Percentiles rank a stretch among this genome's conserved stretches.
Evolutionary conservation across 1,139 yeast genomes (phyloP).

Genomic region (Hansenula sp.): DNA sequence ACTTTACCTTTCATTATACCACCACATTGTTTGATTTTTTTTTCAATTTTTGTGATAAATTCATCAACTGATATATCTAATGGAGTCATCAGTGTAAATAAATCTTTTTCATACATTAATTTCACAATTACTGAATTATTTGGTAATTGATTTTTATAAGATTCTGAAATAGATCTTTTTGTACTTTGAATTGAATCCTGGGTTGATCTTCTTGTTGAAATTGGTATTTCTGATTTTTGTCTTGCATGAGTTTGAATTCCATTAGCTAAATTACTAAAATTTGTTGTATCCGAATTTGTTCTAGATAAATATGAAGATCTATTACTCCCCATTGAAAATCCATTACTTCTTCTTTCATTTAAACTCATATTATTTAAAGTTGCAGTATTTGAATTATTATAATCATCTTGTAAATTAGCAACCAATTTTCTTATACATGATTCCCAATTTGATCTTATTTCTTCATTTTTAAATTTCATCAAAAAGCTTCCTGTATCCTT

Average conservation of each 20-base stretch:
- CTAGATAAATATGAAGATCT: constrained; percentile 22
- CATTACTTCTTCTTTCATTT: constrained; percentile 22
- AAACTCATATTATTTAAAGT: constrained; percentile 14
- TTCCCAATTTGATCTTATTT: constrained; percentile 69
- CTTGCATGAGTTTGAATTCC: constrained; percentile 20
- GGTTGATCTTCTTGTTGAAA: constrained; percentile 24
- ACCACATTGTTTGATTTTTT: constrained; percentile 35
- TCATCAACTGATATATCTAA: constrained; percentile 28
- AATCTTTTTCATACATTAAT: constrained; percentile 32
- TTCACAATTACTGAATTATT: constrained; percentile 31
- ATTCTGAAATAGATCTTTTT: constrained; percentile 33
- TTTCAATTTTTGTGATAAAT: constrained; percentile 28
- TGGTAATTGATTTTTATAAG: constrained; percentile 31
- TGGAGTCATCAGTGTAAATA: constrained; percentile 33
- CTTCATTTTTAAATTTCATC: constrained; percentile 66
- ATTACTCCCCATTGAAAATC: constrained; percentile 17
- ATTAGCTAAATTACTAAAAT: constrained; percentile 2
- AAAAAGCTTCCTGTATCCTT: constrained; percentile 75
- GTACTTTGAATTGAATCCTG: constrained; percentile 29
- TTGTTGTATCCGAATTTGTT: constrained; percentile 16
- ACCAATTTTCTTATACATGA: constrained; percentile 42
- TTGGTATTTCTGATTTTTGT: constrained; percentile 27
- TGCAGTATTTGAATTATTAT: constrained; percentile 7
- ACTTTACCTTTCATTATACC: constrained; percentile 43
- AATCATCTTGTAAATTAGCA: constrained; percentile 31